Evolutionary conservation across 83 land plant genomes (phyloP).

Genomic region (Thuja plicata): DNA sequence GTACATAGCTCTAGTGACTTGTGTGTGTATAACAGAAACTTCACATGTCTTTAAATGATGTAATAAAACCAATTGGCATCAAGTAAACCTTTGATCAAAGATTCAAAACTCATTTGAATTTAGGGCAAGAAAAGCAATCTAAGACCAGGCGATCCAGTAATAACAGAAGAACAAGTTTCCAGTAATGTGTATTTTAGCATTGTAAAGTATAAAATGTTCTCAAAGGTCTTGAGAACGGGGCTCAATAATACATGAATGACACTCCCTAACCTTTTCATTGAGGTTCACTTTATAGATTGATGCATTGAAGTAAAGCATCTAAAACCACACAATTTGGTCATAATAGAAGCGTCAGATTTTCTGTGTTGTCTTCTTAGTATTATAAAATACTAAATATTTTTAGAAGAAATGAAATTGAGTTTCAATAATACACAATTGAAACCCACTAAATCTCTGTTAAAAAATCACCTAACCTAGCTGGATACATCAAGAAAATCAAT

Average conservation of each 20-base stretch:
- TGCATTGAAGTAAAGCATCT: neutral
- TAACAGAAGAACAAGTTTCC: neutral
- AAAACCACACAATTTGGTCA: neutral
- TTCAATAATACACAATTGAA: neutral
- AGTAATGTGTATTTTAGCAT: neutral
- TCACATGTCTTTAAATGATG: neutral
- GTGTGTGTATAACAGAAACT: neutral
- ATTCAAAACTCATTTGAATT: neutral
- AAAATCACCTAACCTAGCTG: neutral
- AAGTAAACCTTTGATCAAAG: neutral
- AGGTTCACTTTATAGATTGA: neutral
- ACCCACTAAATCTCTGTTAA: neutral
- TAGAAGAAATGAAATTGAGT: neutral
- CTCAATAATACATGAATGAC: neutral
- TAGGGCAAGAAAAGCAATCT: neutral
- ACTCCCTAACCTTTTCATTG: neutral
- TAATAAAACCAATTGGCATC: neutral
- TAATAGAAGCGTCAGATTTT: neutral
- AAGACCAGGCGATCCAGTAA: neutral
- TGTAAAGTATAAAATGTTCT: neutral
- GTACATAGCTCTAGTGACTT: neutral
- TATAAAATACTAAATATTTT: neutral
- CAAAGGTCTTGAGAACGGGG: neutral
- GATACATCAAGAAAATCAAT: neutral
- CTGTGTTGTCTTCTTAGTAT: neutral